Percentiles rank a stretch among this genome's conserved stretches.
Evolutionary conservation across 805 yeast species (phyloP).

Genomic region (Starmerella geochares): DNA sequence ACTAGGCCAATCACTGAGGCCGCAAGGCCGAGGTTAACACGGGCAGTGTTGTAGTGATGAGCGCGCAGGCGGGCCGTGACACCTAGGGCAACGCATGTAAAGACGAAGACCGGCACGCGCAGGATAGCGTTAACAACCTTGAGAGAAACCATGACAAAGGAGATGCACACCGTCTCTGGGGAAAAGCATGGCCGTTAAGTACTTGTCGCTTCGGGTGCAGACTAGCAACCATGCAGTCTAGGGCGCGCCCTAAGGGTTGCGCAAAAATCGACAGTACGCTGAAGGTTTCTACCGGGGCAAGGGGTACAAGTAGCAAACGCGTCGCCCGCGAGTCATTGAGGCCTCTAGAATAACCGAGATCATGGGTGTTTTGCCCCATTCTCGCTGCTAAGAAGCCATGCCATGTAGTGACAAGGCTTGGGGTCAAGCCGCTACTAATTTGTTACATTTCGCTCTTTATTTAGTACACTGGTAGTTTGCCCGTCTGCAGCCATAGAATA

Average conservation of each 20-base stretch:
- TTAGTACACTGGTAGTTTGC: too few relatives aligned
- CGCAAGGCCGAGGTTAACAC: slow-evolving; percentile 21
- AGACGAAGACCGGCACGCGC: slow-evolving; percentile 62
- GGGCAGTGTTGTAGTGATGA: slow-evolving; percentile 10
- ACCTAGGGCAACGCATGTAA: slow-evolving; percentile 72
- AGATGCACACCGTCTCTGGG: too few relatives aligned
- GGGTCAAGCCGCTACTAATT: too few relatives aligned
- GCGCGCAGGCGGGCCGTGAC: slow-evolving; percentile 43
- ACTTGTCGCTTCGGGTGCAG: slow-evolving; percentile 1
- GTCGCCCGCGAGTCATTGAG: neutral
- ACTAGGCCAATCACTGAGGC: slow-evolving; percentile 17
- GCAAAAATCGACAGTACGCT: neutral
- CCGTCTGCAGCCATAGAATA: neutral
- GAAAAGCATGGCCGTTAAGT: neutral
- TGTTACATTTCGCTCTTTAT: too few relatives aligned
- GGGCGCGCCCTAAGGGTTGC: slow-evolving; percentile 9
- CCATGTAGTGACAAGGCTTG: too few relatives aligned
- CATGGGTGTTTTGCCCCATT: neutral
- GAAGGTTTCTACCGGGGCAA: neutral
- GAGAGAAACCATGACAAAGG: slow-evolving; percentile 2
- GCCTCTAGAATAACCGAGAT: neutral
- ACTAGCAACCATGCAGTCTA: slow-evolving; percentile 6
- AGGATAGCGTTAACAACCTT: slow-evolving; percentile 29
- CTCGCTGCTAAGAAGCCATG: too few relatives aligned
- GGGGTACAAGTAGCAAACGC: slow-evolving; percentile 2